Percentiles rank a stretch among this genome's conserved stretches.
phyloP scores from a whole-genome alignment of 192 early-diverging fungal genomes.

The Lobulomyces angularis region DNA sequence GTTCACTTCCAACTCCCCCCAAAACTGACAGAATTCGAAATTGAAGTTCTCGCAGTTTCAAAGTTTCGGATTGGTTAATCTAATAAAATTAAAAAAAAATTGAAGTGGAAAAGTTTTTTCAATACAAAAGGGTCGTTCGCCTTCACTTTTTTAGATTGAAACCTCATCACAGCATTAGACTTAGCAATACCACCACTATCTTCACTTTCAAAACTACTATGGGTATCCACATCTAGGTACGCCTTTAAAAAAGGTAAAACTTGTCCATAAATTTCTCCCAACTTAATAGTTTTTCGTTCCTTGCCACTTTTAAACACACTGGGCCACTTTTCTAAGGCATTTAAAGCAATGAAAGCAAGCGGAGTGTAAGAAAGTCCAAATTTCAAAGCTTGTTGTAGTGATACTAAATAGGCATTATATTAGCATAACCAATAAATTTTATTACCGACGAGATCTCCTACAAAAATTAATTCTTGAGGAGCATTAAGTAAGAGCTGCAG shows the following conservation, averaged over 20 bases:
- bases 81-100: no score
- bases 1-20: slow-evolving; percentile 49
- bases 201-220: slow-evolving; percentile 24
- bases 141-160: no score
- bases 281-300: slow-evolving; percentile 9
- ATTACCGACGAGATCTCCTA: slow-evolving; percentile 30
- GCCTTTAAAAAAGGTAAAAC: slow-evolving; percentile 53
- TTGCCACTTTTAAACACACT: background rate
- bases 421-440: no score
- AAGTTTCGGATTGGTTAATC: no score
- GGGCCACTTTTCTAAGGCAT: slow-evolving; percentile 47
- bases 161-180: slow-evolving; percentile 5
- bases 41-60: slow-evolving; percentile 39
- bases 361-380: slow-evolving; percentile 53
- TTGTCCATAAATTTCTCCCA: slow-evolving; percentile 13
- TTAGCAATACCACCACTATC: slow-evolving; percentile 8
- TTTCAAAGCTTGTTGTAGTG: slow-evolving; percentile 50
- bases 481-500: slow-evolving; percentile 47
- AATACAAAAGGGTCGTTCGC: no score
- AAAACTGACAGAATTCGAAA: slow-evolving; percentile 46
- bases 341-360: slow-evolving; percentile 45
- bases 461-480: slow-evolving; percentile 42
- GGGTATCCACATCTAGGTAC: slow-evolving; percentile 28
- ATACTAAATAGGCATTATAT: no score
- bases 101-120: no score